Conservation (phyloP, 164 flowering plant species). For the Euptelea pleiosperma region DNA sequence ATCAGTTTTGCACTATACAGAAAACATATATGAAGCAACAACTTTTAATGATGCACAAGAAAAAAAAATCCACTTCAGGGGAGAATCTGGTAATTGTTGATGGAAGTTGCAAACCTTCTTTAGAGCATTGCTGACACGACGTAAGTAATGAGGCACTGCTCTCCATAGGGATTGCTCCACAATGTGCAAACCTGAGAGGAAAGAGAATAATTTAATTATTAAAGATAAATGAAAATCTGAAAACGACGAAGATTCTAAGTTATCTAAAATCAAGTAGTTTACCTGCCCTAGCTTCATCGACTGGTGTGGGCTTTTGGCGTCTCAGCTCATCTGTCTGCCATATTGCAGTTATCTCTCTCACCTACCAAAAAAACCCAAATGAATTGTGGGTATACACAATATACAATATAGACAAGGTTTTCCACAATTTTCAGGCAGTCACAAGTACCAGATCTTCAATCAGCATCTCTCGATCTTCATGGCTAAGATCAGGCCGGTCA, state of each 20-base stretch:
- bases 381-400: not conserved
- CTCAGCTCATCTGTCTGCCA: conserved; percentile 99
- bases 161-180: conserved; percentile 98
- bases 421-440: not conserved
- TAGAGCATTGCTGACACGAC: conserved; percentile 88
- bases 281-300: conserved; percentile 98
- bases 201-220: conserved; percentile 9
- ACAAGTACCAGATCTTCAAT: conserved; percentile 83
- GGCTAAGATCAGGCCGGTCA: conserved; percentile 74
- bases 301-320: conserved; percentile 92
- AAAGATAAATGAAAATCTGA: no score
- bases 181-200: conserved; percentile 64
- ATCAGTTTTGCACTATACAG: no score
- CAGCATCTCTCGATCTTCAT: conserved; percentile 82
- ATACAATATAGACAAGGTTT: not conserved
- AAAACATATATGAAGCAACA: no score
- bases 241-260: conserved; percentile 10
- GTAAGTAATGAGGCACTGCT: conserved; percentile 89
- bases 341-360: conserved; percentile 82
- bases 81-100: not conserved
- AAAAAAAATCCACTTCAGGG: no score
- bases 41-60: no score
- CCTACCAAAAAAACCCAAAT: conserved; percentile 44
- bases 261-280: conserved; percentile 14
- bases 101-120: conserved; percentile 56